Evolutionary conservation across 1,139 yeast genomes (phyloP), one percentile per base, ranked within the genome.

Genomic region (Magnusiomyces fungicola): DNA sequence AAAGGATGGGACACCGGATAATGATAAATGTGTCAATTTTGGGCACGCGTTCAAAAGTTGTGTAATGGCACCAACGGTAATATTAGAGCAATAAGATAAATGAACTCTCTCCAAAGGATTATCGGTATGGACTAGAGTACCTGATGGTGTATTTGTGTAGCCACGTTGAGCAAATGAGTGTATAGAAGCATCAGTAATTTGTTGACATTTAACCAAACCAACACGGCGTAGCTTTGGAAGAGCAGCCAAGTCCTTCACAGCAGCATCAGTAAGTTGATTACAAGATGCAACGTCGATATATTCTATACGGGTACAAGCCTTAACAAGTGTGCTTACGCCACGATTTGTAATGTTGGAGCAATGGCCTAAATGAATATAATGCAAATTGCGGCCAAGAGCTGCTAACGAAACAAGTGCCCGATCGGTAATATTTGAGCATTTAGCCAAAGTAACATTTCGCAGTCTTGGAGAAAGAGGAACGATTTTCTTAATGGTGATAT

Each of bases 271-370:
- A 51, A 92, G 74, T 65, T 88, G 95, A 1, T 84, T 75, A 65
- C 98, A 92, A 65, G 97, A 89, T 21, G 97, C 97, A 56, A 92
- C 78, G 69, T 92, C 98, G 56, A 92, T 88, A 65, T 90, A 92
- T 61, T 89, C 95, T 50, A 92, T 79, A 53, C 96, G 74, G 53
- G 83, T 87, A 63, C 98, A 92, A 50, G 78, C 76, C 59, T 85
- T 76, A 19, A 88, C 88, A 55, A 92, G 72, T 12, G 79, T 74
- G 21, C 80, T 78, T 23, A 92, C 94, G 18, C 97, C 96, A 54
- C 76, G 78, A 68, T 92, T 97, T 1, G 97, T 92, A 50, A 92
- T 85, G 61, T 83, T 79, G 47, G 82, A 79, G 70, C 98, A 92
- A 69, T 92, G 98, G 24, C 97, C 97, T 56, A 92, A 75, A 69